These are phyloP conservation scores for Umbelopsis sp. DNA, from an alignment of 192 early-diverging fungal species.

Conservation along the genomic window DNA sequence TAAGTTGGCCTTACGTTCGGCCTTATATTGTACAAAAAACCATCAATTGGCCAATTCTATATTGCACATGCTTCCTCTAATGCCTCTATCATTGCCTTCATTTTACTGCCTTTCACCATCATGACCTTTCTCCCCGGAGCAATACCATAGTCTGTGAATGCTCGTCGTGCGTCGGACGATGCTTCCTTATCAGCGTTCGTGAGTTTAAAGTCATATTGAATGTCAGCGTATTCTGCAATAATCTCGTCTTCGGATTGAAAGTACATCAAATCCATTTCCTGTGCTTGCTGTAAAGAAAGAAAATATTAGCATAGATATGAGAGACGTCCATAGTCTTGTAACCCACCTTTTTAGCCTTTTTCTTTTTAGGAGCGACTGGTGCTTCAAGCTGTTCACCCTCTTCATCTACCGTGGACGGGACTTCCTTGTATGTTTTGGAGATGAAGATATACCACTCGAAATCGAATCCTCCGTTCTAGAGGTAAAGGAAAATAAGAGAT, in stretches of 20 bases:
- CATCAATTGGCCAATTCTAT: neutral
- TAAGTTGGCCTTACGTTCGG: too few species aligned
- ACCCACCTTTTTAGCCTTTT: slow-evolving; percentile 46
- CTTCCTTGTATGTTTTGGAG: slow-evolving; percentile 81
- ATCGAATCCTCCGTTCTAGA: slow-evolving; percentile 67
- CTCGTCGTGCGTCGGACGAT: slow-evolving; percentile 72
- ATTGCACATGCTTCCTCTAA: slow-evolving; percentile 6
- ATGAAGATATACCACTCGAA: slow-evolving; percentile 85
- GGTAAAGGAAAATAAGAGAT: too few species aligned
- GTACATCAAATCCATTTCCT: slow-evolving; percentile 46
- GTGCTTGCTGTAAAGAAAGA: neutral
- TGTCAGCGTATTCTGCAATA: slow-evolving; percentile 71
- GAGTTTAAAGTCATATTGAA: slow-evolving; percentile 83
- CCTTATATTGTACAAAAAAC: neutral
- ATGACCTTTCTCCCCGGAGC: slow-evolving; percentile 69
- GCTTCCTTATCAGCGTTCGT: slow-evolving; percentile 61
- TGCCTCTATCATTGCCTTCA: slow-evolving; percentile 5
- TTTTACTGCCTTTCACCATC: slow-evolving; percentile 39
- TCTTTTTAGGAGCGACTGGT: slow-evolving; percentile 30
- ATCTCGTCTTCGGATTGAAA: slow-evolving; percentile 95
- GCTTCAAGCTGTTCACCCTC: slow-evolving; percentile 53
- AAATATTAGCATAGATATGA: too few species aligned
- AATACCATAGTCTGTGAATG: slow-evolving; percentile 87
- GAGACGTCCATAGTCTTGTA: too few species aligned
- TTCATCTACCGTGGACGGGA: slow-evolving; percentile 58